phyloP scores from a whole-genome alignment of 345 rosid genomes.

The Rhizophora apiculata region DNA sequence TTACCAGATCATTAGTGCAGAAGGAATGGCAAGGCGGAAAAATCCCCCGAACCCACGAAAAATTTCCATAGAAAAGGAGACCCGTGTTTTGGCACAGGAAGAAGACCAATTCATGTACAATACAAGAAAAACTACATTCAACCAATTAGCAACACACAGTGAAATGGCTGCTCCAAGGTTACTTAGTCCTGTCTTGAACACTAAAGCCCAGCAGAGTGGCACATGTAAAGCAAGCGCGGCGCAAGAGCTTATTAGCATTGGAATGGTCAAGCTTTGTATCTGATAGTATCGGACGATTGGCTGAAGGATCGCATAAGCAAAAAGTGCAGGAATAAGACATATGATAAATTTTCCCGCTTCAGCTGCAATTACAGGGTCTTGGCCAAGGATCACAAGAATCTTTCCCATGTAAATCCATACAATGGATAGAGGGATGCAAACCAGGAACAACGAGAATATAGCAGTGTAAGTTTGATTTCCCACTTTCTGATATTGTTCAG shows the following conservation, averaged over 20 bases:
- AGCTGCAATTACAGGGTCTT: conserved; percentile 54
- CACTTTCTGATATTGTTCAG: conserved; percentile 49
- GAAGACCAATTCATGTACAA: conserved; percentile 48
- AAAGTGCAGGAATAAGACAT: conserved; percentile 62
- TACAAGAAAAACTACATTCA: conserved; percentile 46
- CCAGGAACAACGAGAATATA: conserved; percentile 38
- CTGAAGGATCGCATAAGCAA: conserved; percentile 54
- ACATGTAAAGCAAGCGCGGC: conserved; percentile 41
- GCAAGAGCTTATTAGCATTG: conserved; percentile 52
- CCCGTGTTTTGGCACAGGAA: conserved; percentile 43
- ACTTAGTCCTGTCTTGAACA: conserved; percentile 43
- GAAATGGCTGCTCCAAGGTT: conserved; percentile 55
- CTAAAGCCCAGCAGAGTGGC: conserved; percentile 54
- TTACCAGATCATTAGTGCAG: conserved; percentile 73
- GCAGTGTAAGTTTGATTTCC: conserved; percentile 61
- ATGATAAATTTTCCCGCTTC: conserved; percentile 51
- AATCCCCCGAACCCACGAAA: conserved; percentile 52
- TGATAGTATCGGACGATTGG: conserved; percentile 55
- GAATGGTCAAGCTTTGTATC: conserved; percentile 50
- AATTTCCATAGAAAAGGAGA: conserved; percentile 36
- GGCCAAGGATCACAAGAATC: conserved; percentile 47
- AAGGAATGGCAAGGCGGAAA: conserved; percentile 65
- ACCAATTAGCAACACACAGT: conserved; percentile 47
- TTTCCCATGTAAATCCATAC: conserved; percentile 55
- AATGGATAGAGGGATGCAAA: conserved; percentile 50